phyloP scores from a whole-genome alignment of 108 stramenopile genomes.

The Cyclotella atomus region DNA sequence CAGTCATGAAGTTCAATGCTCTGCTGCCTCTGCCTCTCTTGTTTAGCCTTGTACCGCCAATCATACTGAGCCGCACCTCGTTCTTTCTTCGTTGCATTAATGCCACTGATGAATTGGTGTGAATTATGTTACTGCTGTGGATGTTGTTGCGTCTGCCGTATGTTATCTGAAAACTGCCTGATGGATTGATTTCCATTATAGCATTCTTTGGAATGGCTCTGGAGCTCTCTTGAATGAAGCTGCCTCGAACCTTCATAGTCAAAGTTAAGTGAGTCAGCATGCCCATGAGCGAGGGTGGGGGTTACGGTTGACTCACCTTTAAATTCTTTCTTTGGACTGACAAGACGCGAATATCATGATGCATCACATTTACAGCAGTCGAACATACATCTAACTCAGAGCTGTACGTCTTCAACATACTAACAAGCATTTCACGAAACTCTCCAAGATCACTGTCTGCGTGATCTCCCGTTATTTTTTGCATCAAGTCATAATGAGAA shows the following conservation, averaged over 20 bases:
- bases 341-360: slow-evolving; percentile 62
- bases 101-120: slow-evolving; percentile 10
- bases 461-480: slow-evolving; percentile 82
- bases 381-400: slow-evolving; percentile 71
- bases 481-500: slow-evolving; percentile 74
- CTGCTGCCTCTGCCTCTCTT: not conserved
- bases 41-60: not conserved
- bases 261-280: not conserved
- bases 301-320: slow-evolving; percentile 20
- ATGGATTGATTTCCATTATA: slow-evolving; percentile 23
- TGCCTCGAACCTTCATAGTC: slow-evolving; percentile 29
- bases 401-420: slow-evolving; percentile 70
- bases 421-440: slow-evolving; percentile 80
- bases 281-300: not conserved
- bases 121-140: not conserved
- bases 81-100: slow-evolving; percentile 10
- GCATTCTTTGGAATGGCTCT: not conserved
- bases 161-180: slow-evolving; percentile 13
- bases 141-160: not conserved
- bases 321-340: slow-evolving; percentile 44
- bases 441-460: slow-evolving; percentile 82
- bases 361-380: slow-evolving; percentile 65
- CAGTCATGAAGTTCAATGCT: slow-evolving; percentile 30
- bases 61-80: not conserved
- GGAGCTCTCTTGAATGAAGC: slow-evolving; percentile 20